Evolutionary conservation across 2,329 filamentous ascomycete genomes (phyloP).

Genomic region (Fusarium tupiense): DNA sequence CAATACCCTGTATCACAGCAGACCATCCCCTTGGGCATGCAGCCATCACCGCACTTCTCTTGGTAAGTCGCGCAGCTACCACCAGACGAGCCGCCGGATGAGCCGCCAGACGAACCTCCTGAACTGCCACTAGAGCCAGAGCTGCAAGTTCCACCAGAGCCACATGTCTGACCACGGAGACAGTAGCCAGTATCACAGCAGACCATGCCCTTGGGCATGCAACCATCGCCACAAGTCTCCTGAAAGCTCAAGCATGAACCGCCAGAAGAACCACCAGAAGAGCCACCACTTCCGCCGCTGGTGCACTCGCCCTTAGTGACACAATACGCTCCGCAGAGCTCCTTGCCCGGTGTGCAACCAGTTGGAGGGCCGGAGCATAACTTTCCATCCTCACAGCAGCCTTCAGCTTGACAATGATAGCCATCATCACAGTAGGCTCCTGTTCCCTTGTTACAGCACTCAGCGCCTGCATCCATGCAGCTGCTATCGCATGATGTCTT

Average conservation of each 20-base stretch:
- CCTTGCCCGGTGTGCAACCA: constrained; percentile 40
- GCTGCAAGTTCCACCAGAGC: constrained; percentile 24
- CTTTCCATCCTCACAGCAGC: constrained; percentile 49
- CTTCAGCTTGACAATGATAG: constrained; percentile 42
- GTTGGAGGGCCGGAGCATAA: constrained; percentile 45
- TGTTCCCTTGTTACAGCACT: constrained; percentile 45
- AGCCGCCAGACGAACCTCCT: constrained; percentile 15
- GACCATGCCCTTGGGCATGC: constrained; percentile 44
- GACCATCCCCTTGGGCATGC: constrained; percentile 43
- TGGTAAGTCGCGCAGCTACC: constrained; percentile 30
- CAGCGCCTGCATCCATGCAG: constrained; percentile 45
- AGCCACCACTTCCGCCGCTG: constrained; percentile 23
- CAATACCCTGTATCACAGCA: constrained; percentile 47
- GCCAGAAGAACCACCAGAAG: constrained; percentile 26
- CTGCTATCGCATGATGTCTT: constrained; percentile 42
- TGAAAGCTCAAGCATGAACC: constrained; percentile 33
- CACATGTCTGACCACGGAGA: constrained; percentile 41
- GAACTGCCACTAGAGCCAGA: constrained; percentile 20
- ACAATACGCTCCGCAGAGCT: constrained; percentile 44
- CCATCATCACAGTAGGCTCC: constrained; percentile 47
- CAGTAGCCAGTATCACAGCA: constrained; percentile 48
- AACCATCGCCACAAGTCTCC: constrained; percentile 37
- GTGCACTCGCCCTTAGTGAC: constrained; percentile 41
- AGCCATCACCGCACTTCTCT: constrained; percentile 37
- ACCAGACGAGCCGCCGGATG: constrained; percentile 26